A percentile compares a stretch with the other conserved stretches of the same genome.
Evolutionary conservation across 1,284 basidiomycete species (phyloP).

Genomic region (Ganoderma leucocontextum): DNA sequence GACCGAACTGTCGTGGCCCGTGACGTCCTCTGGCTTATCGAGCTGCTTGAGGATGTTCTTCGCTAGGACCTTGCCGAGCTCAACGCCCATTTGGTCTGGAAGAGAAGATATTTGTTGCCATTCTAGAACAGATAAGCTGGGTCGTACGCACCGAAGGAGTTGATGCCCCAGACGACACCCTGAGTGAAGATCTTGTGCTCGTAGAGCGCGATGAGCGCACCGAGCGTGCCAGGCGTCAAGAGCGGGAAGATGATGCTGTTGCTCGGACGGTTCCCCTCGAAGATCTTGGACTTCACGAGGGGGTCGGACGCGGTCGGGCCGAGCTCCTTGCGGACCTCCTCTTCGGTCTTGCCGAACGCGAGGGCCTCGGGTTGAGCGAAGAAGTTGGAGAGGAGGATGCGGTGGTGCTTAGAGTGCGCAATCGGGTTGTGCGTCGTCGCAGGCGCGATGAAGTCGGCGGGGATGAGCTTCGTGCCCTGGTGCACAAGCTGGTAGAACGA

Average conservation of each 20-base stretch:
- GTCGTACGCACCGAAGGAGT: slow-evolving; percentile 82
- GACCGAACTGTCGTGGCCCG: slow-evolving; percentile 92
- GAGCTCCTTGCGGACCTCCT: slow-evolving; percentile 84
- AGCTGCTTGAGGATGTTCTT: slow-evolving; percentile 95
- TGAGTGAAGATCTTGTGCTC: slow-evolving; percentile 99
- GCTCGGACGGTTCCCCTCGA: slow-evolving; percentile 97
- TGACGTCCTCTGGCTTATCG: slow-evolving; percentile 82
- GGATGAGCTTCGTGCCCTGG: slow-evolving; percentile 94
- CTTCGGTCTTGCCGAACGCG: slow-evolving; percentile 97
- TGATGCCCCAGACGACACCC: slow-evolving; percentile 97
- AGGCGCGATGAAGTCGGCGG: slow-evolving; percentile 95
- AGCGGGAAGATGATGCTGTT: slow-evolving; percentile 97
- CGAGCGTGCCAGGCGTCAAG: slow-evolving; percentile 90
- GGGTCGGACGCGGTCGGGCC: slow-evolving; percentile 80
- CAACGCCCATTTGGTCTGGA: slow-evolving; percentile 92
- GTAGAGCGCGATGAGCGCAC: slow-evolving; percentile 89
- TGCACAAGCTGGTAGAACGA: slow-evolving; percentile 99
- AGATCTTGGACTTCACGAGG: slow-evolving; percentile 96
- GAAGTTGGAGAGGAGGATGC: slow-evolving; percentile 97
- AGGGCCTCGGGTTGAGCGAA: slow-evolving; percentile 98
- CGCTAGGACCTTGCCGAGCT: slow-evolving; percentile 95
- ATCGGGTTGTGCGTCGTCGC: slow-evolving; percentile 95
- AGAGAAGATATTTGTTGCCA: slow-evolving; percentile 15
- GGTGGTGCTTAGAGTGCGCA: slow-evolving; percentile 88
- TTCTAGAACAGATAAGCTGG: not conserved